Evolutionary conservation across 352 stramenopile genomes (phyloP), one percentile per base, ranked within the genome.

Genomic region (Phytophthora foliorum): DNA sequence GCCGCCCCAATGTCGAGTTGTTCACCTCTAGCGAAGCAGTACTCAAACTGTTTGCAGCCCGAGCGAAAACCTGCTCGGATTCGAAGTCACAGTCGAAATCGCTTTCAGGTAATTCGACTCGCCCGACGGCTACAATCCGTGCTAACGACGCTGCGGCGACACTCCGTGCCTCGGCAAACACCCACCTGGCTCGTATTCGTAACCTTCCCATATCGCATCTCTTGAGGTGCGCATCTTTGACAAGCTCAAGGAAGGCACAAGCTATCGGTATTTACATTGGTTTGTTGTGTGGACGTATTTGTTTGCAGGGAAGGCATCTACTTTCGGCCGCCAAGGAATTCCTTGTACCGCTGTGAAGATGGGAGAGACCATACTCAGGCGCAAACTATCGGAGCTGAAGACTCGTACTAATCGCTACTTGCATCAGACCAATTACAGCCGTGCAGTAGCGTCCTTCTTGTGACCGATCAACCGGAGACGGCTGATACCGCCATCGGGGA

Each of bases 401-500:
- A 84, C 38, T 84, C 70, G 13, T 80, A 63, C 42, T 81, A 48
- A 80, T 24, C 5, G 9, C 4, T 48, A 60, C 21, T 22, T 25
- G 6, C 19, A 25, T 24, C 27, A 8, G 14, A 9, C 46, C 29
- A 9, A 16, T 59, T 74, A 87, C 42, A 87, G 72, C 8, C 76
- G 71, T 29, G 74, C 67, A n/a, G 57, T 29, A 21, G 42, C 41
- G 21, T 80, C 65, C 38, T 80, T 80, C 70, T 93, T 94, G 72
- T 75, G 63, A 4, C 90, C 94, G 48, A 95, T 90, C 19, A 98
- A 69, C 9, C 94, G 82, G 9, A 99, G 80, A 22, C 95, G 86
- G 56, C 89, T 98, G 21, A 98, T 90, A 22, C 95, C 95, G 16
- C 96, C 97, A 78, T 99, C 95, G 0, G 94, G 95, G 70, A 95